Evolutionary conservation across 2,329 filamentous ascomycete species (phyloP).

Genomic region (Dothideomycetes sp.): DNA sequence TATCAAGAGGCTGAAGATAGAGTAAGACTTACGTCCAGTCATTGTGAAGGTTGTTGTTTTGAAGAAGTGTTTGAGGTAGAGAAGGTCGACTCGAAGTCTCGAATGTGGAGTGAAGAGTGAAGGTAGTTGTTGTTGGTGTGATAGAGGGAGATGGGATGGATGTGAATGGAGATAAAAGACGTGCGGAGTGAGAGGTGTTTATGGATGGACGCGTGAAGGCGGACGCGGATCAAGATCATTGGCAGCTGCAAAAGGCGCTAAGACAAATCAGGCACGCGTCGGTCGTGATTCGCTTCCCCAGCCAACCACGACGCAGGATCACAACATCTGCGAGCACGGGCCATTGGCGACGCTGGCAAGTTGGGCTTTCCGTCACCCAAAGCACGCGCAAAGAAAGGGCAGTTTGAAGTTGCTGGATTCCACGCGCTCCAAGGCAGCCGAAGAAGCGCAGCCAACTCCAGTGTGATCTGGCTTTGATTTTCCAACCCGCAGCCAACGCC

Average conservation of each 20-base stretch:
- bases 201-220: constrained; percentile 5
- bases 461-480: constrained; percentile 14
- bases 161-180: constrained; percentile 20
- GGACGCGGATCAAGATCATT: neutral
- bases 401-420: constrained; percentile 13
- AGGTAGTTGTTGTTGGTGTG: constrained; percentile 18
- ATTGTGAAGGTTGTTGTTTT: constrained; percentile 33
- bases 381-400: neutral
- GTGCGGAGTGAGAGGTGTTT: constrained; percentile 19
- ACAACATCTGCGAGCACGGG: neutral
- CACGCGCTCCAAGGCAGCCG: constrained; percentile 2
- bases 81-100: constrained; percentile 14
- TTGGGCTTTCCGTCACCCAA: constrained; percentile 3
- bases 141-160: constrained; percentile 14
- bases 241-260: neutral
- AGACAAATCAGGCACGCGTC: constrained; percentile 6
- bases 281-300: constrained; percentile 9
- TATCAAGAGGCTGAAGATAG: constrained; percentile 10
- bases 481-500: constrained; percentile 13
- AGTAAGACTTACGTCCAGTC: constrained; percentile 41
- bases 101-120: constrained; percentile 19
- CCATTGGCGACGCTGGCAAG: neutral
- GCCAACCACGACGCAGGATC: constrained; percentile 2
- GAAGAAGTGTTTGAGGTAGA: constrained; percentile 19
- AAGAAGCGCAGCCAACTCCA: neutral